phyloP scores from a whole-genome alignment of 176 grass and related monocot genomes.

The Musa acuminata region DNA sequence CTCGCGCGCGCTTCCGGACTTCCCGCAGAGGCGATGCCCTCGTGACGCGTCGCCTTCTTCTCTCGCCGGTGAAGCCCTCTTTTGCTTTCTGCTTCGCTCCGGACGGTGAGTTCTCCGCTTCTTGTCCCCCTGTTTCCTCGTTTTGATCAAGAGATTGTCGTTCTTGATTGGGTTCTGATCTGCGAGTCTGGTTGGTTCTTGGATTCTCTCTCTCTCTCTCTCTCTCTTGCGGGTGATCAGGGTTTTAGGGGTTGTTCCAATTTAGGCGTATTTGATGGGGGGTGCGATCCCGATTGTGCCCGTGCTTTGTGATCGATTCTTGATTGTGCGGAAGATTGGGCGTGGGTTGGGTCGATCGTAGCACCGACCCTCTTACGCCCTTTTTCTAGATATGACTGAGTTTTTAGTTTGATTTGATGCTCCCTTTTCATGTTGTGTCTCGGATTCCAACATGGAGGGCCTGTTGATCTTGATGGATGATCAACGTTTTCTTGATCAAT shows the following conservation, averaged over 20 bases:
- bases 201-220: no score
- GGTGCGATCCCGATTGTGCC: not conserved
- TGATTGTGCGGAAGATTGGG: no score
- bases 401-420: not conserved
- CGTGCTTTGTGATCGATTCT: not conserved
- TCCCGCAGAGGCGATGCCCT: not conserved
- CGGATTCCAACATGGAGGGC: no score
- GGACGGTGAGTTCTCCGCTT: not conserved
- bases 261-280: not conserved
- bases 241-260: not conserved
- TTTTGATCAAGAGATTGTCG: not conserved
- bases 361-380: not conserved
- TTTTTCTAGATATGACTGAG: not conserved
- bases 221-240: not conserved
- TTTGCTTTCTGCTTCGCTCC: not conserved
- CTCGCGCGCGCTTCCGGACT: conserved; percentile 4
- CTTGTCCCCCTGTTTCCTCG: not conserved
- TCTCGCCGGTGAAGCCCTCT: not conserved
- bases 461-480: not conserved
- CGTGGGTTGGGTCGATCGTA: not conserved
- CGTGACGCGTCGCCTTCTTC: conserved; percentile 21
- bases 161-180: not conserved
- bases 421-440: no score
- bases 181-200: not conserved
- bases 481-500: not conserved